These are phyloP conservation scores for Anaeromyces robustus DNA, from an alignment of 192 early-diverging fungal species.

Conservation along the genomic window DNA sequence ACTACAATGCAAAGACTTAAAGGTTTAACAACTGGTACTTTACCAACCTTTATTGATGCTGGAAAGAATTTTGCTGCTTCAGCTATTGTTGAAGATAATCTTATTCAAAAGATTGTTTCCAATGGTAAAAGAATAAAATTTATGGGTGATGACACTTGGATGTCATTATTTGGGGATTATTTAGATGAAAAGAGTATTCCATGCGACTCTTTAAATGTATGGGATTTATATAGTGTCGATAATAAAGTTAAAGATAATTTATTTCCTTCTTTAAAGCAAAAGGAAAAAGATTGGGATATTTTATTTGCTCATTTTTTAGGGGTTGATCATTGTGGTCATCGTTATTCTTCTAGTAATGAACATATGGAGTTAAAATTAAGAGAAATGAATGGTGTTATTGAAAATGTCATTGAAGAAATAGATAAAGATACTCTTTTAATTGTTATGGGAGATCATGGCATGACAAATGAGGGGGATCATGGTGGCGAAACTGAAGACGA, in stretches of 20 bases:
- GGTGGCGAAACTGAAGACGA: constrained; percentile 89
- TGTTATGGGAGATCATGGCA: constrained; percentile 95
- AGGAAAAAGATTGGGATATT: constrained; percentile 46
- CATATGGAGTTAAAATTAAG: constrained; percentile 71
- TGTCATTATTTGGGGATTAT: constrained; percentile 34
- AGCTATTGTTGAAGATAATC: constrained; percentile 56
- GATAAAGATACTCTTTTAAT: constrained; percentile 67
- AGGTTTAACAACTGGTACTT: constrained; percentile 60
- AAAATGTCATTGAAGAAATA: constrained; percentile 39
- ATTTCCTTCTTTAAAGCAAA: constrained; percentile 24
- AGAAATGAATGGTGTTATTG: constrained; percentile 70
- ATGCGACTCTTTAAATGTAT: constrained; percentile 48
- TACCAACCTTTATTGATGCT: constrained; percentile 69
- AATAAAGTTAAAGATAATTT: constrained; percentile 59
- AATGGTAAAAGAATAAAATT: constrained; percentile 12
- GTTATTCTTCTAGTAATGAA: constrained; percentile 69
- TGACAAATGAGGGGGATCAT: constrained; percentile 89
- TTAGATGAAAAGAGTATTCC: constrained; percentile 30
- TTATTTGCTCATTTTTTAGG: constrained; percentile 86
- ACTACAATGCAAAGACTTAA: constrained; percentile 71
- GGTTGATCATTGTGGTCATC: constrained; percentile 92
- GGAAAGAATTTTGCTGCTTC: constrained; percentile 68
- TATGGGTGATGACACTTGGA: constrained; percentile 35
- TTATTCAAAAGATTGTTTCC: constrained; percentile 39
- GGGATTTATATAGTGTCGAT: constrained; percentile 89